Percentiles rank a stretch among this genome's conserved stretches.
phyloP scores from a whole-genome alignment of 495 filamentous ascomycete species.

The Tuber aestivum region DNA sequence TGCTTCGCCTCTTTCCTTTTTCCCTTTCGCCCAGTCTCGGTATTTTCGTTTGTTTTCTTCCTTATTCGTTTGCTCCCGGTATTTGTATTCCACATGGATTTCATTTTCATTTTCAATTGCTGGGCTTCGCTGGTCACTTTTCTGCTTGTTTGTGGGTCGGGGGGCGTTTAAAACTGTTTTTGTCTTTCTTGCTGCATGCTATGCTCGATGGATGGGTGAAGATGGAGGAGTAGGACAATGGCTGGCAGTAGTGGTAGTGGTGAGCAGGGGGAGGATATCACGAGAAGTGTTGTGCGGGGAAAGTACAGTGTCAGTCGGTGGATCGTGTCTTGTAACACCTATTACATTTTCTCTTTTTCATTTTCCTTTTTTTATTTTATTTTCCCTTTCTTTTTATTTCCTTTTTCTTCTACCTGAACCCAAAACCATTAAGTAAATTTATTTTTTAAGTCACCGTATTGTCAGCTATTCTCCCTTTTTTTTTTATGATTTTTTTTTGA shows the following conservation, averaged over 20 bases:
- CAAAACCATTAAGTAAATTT: not conserved
- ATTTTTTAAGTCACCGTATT: not conserved
- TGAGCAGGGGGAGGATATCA: not conserved
- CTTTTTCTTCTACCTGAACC: not conserved
- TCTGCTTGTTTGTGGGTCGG: not conserved
- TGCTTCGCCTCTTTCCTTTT: slow-evolving; percentile 12
- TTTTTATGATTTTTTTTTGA: not conserved
- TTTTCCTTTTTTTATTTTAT: not conserved
- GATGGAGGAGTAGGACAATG: not conserved
- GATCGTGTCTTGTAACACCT: not conserved
- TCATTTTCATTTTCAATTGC: not conserved
- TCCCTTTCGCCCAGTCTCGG: slow-evolving; percentile 10
- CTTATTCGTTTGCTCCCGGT: not conserved
- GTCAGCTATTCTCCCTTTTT: not conserved
- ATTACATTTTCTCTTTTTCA: not conserved
- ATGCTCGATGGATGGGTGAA: not conserved
- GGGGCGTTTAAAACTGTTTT: slow-evolving; percentile 3
- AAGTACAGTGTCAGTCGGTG: not conserved
- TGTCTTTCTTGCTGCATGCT: slow-evolving; percentile 1
- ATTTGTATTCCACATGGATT: not conserved
- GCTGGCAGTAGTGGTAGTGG: not conserved
- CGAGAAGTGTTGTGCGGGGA: not conserved
- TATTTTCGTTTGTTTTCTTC: not conserved
- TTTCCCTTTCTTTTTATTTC: not conserved
- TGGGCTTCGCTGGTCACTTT: slow-evolving; percentile 1